Evolutionary conservation across 768 basidiomycete genomes (phyloP), one percentile per base, ranked within the genome.

Genomic region (Suillus variegatus): DNA sequence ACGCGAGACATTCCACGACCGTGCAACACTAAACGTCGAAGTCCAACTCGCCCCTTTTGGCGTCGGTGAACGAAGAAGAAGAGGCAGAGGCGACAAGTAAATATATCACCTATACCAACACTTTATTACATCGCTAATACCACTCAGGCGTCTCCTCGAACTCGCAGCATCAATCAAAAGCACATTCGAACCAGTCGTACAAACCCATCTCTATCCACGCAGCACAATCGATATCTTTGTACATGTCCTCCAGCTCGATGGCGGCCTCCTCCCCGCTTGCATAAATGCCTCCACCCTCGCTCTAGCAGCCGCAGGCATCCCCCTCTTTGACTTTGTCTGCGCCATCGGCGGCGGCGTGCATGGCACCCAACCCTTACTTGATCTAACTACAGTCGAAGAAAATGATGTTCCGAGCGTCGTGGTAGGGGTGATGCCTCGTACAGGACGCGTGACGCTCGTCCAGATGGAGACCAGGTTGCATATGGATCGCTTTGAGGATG

Each of bases 211-310:
- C 56, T 98, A 97, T 78, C 97, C 97, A 25, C 89, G 97, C 58
- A 93, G 93, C 41, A 90, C 95, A 75, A 97, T 99, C 75, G 94
- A 97, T 78, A 89, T 99, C 66, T 93, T 89, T 76, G 84, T 99
- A 8, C 95, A 97, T 76, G 89, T 99, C 36, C 80, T 97, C 46
- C 93, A 97, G 70, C 92, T 95, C 74, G 97, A 99, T 72, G 97
- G 97, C 47, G 93, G 93, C 0, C 82, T 98, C 49, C 84, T 98
- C 28, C 91, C 93, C 64, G 89, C 96, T 6, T 91, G 94, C 69
- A 93, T 99, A 72, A 99, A 99, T 74, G 96, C 90, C 41, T 95
- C 95, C 4, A 97, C 95, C 7, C 85, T 99, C 49, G 95, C 97
- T 0, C 86, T 99, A 38, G 86, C 93, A 70, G 88, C 86, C 61